Percentiles rank a stretch among this genome's conserved stretches.
Conservation (phyloP, 176 grass and related monocot genomes). For the Pharus latifolius region DNA sequence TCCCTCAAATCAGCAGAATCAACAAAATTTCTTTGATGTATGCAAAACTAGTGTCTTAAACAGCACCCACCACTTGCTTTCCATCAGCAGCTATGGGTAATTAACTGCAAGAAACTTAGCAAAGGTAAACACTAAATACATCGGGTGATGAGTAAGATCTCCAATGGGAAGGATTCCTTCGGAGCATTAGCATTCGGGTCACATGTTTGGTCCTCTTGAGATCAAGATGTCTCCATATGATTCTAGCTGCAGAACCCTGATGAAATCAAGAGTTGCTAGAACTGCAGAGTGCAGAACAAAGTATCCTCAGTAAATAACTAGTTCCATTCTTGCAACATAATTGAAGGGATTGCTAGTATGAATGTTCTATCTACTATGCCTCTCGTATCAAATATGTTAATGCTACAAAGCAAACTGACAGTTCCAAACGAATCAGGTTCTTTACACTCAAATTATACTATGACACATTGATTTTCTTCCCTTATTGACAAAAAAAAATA, state of each 20-base stretch:
- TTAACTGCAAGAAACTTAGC: slow-evolving; percentile 6
- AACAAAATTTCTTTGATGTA: not conserved
- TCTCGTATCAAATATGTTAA: not conserved
- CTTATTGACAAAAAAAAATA: not conserved
- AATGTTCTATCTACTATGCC: not conserved
- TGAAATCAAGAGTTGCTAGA: slow-evolving; percentile 49
- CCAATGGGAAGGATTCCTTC: not conserved
- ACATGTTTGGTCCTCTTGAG: slow-evolving; percentile 72
- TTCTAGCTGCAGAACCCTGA: slow-evolving; percentile 51
- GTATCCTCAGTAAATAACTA: not conserved
- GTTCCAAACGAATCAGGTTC: too few relatives aligned
- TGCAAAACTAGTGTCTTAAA: not conserved
- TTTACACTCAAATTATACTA: too few relatives aligned
- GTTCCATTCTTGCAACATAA: not conserved
- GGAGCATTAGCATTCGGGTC: not conserved
- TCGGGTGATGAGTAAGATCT: not conserved
- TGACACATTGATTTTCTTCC: not conserved
- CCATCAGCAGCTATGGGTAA: not conserved
- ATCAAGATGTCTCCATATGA: slow-evolving; percentile 67
- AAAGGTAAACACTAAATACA: not conserved
- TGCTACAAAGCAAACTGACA: not conserved
- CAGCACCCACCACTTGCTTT: not conserved
- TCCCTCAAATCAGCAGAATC: not conserved
- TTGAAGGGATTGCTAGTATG: not conserved
- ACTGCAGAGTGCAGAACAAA: slow-evolving; percentile 26